These are phyloP conservation scores for Irpex rosettiformis DNA, from an alignment of 1,284 basidiomycete species.

Conservation along the genomic window DNA sequence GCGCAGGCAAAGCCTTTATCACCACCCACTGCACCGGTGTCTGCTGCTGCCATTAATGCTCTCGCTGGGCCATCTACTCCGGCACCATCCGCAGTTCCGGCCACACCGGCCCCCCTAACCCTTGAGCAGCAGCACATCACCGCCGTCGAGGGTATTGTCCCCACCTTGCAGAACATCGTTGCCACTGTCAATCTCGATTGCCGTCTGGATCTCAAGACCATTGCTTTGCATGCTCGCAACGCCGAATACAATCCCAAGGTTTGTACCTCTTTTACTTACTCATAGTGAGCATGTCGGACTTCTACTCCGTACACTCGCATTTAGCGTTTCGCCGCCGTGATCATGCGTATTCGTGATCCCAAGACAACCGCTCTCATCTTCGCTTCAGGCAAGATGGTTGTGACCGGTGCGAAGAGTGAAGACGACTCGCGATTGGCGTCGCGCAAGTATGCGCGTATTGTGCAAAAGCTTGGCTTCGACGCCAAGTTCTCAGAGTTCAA, in stretches of 20 bases:
- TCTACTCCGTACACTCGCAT: slow-evolving; percentile 44
- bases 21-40: slow-evolving; percentile 23
- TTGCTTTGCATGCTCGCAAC: slow-evolving; percentile 96
- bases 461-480: slow-evolving; percentile 99
- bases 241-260: slow-evolving; percentile 99
- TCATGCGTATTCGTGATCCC: slow-evolving; percentile 99
- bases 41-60: slow-evolving; percentile 23
- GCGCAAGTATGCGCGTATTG: slow-evolving; percentile 98
- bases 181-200: slow-evolving; percentile 99
- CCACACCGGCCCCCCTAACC: slow-evolving; percentile 69
- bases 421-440: slow-evolving; percentile 97
- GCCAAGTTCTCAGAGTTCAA: slow-evolving; percentile 99
- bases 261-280: slow-evolving; percentile 48
- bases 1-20: slow-evolving; percentile 20
- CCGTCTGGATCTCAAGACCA: slow-evolving; percentile 96
- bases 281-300: slow-evolving; percentile 59
- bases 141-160: slow-evolving; percentile 92
- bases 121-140: slow-evolving; percentile 90
- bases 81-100: slow-evolving; percentile 41
- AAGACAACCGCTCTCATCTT: slow-evolving; percentile 99
- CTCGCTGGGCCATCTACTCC: slow-evolving; percentile 51
- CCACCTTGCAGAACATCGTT: slow-evolving; percentile 97
- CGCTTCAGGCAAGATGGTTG: slow-evolving; percentile 99
- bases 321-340: slow-evolving; percentile 99
- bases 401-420: slow-evolving; percentile 98